phyloP scores from a whole-genome alignment of 768 basidiomycete genomes.

The Russula abietina region DNA sequence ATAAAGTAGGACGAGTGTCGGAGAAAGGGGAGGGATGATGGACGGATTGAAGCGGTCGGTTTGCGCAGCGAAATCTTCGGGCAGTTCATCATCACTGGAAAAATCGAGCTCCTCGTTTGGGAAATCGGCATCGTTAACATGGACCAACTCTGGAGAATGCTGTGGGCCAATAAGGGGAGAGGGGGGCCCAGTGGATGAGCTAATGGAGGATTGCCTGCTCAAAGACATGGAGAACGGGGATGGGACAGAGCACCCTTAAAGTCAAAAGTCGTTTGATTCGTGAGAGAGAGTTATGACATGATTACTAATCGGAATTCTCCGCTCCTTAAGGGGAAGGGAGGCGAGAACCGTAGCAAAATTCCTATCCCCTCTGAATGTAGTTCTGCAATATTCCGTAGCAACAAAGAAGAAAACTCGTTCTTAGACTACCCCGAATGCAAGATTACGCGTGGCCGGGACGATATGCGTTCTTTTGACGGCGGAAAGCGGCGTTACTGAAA shows the following conservation, averaged over 20 bases:
- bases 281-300: background rate
- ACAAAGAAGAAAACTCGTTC: background rate
- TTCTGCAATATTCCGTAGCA: background rate
- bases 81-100: constrained; percentile 43
- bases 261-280: background rate
- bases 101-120: constrained; percentile 31
- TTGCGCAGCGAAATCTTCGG: constrained; percentile 29
- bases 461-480: background rate
- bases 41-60: constrained; percentile 31
- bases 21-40: constrained; percentile 48
- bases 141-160: constrained; percentile 47
- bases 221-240: constrained; percentile 6
- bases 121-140: constrained; percentile 53
- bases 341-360: background rate
- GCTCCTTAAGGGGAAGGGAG: background rate
- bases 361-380: background rate
- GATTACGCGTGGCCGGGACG: background rate
- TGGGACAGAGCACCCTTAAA: background rate
- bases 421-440: background rate
- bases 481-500: constrained; percentile 6
- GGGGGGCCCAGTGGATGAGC: constrained; percentile 6
- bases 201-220: constrained; percentile 15
- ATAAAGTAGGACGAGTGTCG: constrained; percentile 58
- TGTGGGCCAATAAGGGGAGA: constrained; percentile 10
- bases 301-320: constrained; percentile 16